Base-by-base conservation (phyloP, 345 rosid species). In the Eucalyptus cladocalyx region DNA sequence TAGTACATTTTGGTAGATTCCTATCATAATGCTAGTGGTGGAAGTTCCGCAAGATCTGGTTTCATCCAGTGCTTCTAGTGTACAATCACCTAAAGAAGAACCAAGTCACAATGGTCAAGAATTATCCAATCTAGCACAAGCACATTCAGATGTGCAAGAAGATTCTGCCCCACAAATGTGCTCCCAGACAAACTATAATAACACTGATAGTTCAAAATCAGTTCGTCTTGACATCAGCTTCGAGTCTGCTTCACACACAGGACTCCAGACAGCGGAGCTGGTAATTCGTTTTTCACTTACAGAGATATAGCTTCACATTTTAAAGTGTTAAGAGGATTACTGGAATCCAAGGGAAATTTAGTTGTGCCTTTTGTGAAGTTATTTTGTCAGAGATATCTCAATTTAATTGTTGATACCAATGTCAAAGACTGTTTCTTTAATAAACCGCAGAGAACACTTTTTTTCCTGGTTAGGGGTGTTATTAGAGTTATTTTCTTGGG, bases 21-120 rank as follows among this genome's bases (percentile, higher is more conserved):
- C 99, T 89, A 93, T 97, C 88, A 97, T 97, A 91, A 96, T 92
- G 98, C 98, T 97, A 90, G 99, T 94, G 91, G 98, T 97, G 91
- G 99, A 97, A 90, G 99, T 97, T 89, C 99, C 99, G 26, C 93
- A 88, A 91, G 99, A 97, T 94, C 90, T 95, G 91, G 93, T 93
- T 87, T 93, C 88, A 45, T 91, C 97, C 69, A 92, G 93, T 90
- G 91, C 95, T 89, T 94, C 94, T 93, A 93, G 87, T 87, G 89
- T 90, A 51, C 98, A 93, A 91, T 94, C 97, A 88, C 97, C 95
- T 90, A 94, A 95, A 92, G 98, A 94, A 85, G 95, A 92, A 87
- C 89, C 94, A 28, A 87, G 86, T 89, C 90, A 87, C 90, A 88
- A 90, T 67, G 88, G 69, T 86, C 90, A 86, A 90, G 97, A 95